Base-by-base conservation (phyloP, 768 basidiomycete species). In the Podaxis sp. region DNA sequence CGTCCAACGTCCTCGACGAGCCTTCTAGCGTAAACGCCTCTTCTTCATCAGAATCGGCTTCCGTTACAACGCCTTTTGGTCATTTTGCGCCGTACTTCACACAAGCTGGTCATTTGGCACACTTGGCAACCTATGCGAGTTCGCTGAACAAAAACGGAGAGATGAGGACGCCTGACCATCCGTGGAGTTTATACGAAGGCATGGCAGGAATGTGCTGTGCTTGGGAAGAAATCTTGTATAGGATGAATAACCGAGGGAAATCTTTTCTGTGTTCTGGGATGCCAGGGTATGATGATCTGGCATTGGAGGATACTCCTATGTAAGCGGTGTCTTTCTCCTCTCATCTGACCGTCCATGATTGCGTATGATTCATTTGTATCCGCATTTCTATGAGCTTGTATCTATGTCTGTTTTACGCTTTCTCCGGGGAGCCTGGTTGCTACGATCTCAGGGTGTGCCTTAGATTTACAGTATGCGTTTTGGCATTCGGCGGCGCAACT, bases 141-240 rank as follows among this genome's bases (percentile, higher is more conserved):
- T 63, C 70, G 55, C 61, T 79, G 51, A 78, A 71, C 27, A 63
- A 67, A 62, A 64, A 71, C 2, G 78, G 78, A 13, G 73, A 79
- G 63, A 83, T 85, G 82, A 59, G 56, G 8, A 68, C 68, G 0
- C 83, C 85, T 1, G 85, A 87, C 65, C 72, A 76, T 57, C 83
- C 82, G 9, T 82, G 77, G 76, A 85, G 84, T 66, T 70, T 86
- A 61, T 86, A 83, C 63, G 84, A 84, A 64, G 85, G 85, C n/a
- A 61, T 77, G 57, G 82, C 82, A 17, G 85, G 85, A 25, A 81
- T 84, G 78, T 85, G 84, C 64, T 81, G 80, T 65, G 84, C 83
- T 13, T 86, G 81, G 82, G 77, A 74, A 17, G 81, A 82, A 64
- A 72, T 84, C 5, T 63, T 81, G 13, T 65, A 58, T 46, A 71